Base-by-base conservation (phyloP, 2,329 filamentous ascomycete species). In the Colletotrichum tropicicola region DNA sequence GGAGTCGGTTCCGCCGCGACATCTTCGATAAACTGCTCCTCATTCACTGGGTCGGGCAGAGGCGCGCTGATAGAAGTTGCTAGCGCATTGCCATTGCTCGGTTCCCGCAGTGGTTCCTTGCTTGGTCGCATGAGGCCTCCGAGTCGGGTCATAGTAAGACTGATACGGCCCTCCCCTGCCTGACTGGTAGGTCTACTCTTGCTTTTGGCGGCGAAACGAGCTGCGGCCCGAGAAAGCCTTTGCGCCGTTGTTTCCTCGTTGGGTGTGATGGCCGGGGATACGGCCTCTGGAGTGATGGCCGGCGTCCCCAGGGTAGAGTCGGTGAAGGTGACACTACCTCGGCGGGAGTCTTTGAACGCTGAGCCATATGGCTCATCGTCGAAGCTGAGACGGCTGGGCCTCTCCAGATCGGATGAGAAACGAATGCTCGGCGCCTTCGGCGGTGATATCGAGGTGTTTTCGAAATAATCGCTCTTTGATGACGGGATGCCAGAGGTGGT, bases 171-270 rank as follows among this genome's bases (percentile, higher is more conserved):
- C 68, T 90, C 88, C 27, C 87, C 85, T 1, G 80, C 83, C 69
- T 89, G 86, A 70, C 88, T 90, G 17, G 77, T 78, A 5, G 88
- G 85, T 12, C 88, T 83, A 68, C 87, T 88, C 69, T 83, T 82
- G 49, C 74, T 77, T 57, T 78, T 70, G 75, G 79, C 73, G 21
- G 83, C 76, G 68, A 89, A 87, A 48, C 82, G 82, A 5, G 85
- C 84, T 13, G 87, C 86, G 1, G 87, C 87, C 13, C 87, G 82
- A 7, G 86, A 88, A 10, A 89, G 71, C 8, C 87, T 79, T 27
- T 86, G 84, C 3, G 83, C 78, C 2, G 86, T 83, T 0, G 77
- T 79, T 68, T 89, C 87, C 65, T 89, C 87, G 25, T 73, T 77
- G 3, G 82, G 81, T 4, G 79, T 82, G 19, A 73, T 70, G 17